phyloP scores from a whole-genome alignment of 139 green algal genomes.

The Desmodesmus armatus region DNA sequence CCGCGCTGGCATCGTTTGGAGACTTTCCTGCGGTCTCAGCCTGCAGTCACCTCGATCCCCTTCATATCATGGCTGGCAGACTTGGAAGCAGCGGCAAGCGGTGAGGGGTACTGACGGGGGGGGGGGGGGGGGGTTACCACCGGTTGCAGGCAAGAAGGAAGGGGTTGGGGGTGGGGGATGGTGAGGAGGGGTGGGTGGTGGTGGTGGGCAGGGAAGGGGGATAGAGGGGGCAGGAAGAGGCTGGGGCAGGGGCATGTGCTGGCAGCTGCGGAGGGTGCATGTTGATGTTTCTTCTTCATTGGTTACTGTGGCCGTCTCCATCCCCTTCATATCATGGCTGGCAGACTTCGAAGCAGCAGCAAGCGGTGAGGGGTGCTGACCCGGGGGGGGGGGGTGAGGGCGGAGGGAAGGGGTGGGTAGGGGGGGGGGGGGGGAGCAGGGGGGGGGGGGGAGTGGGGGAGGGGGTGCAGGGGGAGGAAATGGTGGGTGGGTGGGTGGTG shows the following conservation, averaged over 20 bases:
- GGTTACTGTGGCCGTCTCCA: constrained; percentile 17
- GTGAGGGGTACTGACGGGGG: background rate
- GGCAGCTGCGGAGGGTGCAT: background rate
- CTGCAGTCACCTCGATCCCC: constrained; percentile 28
- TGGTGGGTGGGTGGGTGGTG: no score
- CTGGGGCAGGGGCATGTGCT: background rate
- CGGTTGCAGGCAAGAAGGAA: background rate
- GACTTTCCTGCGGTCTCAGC: constrained; percentile 37
- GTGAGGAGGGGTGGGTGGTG: background rate
- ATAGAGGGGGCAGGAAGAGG: background rate
- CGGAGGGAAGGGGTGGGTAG: background rate
- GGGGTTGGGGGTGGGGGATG: background rate
- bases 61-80: constrained; percentile 46
- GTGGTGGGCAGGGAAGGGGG: background rate
- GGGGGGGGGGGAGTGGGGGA: background rate
- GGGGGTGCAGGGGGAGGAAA: no score
- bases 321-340: constrained; percentile 46
- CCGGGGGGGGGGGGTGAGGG: background rate
- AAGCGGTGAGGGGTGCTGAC: background rate
- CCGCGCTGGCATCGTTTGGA: constrained; percentile 13
- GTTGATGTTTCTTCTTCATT: no score
- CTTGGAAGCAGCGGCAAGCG: constrained; percentile 23
- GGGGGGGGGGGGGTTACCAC: background rate
- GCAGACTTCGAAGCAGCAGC: constrained; percentile 38
- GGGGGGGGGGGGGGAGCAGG: no score